Evolutionary conservation across 2,329 filamentous ascomycete genomes (phyloP).

Genomic region (Saccharata proteae): DNA sequence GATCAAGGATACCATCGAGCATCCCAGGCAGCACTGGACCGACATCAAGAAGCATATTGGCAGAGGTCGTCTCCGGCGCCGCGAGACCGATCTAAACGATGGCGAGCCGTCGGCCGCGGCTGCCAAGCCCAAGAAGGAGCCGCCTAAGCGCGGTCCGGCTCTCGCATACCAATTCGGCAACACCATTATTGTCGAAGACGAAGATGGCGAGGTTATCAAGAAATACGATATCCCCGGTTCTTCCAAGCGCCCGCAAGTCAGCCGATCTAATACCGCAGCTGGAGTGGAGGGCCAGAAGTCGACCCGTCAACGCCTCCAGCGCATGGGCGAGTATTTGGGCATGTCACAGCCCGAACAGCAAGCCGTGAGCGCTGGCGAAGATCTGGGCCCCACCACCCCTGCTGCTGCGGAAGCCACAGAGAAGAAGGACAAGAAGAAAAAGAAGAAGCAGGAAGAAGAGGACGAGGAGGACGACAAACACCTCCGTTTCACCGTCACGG

Average conservation of each 20-base stretch:
- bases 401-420: conserved; percentile 10
- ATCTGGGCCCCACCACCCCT: no score
- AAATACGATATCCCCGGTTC: conserved; percentile 61
- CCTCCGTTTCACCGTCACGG: conserved; percentile 65
- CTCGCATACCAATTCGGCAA: conserved; percentile 77
- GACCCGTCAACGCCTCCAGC: conserved; percentile 34
- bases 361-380: conserved; percentile 1
- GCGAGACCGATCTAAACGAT: conserved; percentile 26
- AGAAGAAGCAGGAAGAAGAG: conserved; percentile 22
- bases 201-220: conserved; percentile 76
- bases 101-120: conserved; percentile 16
- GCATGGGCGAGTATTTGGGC: conserved; percentile 44
- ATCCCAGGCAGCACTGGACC: conserved; percentile 27
- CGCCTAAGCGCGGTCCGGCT: conserved; percentile 52
- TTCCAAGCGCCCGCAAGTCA: conserved; percentile 25
- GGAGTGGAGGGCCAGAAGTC: conserved; percentile 22
- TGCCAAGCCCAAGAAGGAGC: conserved; percentile 22
- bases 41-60: conserved; percentile 32
- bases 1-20: conserved; percentile 18
- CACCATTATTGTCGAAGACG: conserved; percentile 81
- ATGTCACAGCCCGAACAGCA: conserved; percentile 18
- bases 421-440: conserved; percentile 8
- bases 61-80: conserved; percentile 28
- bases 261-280: no score
- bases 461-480: conserved; percentile 55